Evolutionary conservation across 2,329 filamentous ascomycete genomes (phyloP), one percentile per base, ranked within the genome.

Genomic region (Talaromyces sp.): DNA sequence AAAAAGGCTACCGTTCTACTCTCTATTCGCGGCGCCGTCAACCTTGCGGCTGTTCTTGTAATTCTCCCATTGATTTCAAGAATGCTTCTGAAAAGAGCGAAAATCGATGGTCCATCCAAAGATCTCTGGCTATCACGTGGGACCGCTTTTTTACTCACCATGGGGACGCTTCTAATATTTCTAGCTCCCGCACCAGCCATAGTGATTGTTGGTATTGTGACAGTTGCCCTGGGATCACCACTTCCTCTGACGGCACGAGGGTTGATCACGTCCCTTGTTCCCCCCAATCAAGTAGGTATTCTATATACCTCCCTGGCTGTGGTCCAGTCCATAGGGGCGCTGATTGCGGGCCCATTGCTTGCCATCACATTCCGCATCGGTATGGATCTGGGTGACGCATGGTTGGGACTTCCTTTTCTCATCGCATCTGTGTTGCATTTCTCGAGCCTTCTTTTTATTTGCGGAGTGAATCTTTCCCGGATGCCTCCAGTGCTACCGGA

Each of bases 111-210:
- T 2, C 25, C 55, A 19, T 35, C n/a, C 10, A 57, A 57, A 36
- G 55, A 57, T 9, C 45, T 57, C 19, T 51, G 45, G 55, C 36
- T 57, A n/a, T 57, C 55, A n/a, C 55, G 55, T 11, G 45, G 36
- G n/a, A 57, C 35, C 15, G 25, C 45, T 6, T 19, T 43, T 4
- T 19, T 51, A 15, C 45, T 57, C 13, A 43, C 55, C 13, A 25
- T 43, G 13, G 55, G 55, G 6, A 41, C n/a, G 28, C 28, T 57
- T 7, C 11, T 57, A 9, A 57, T 57, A 4, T 51, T 43, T 21
- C 28, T 41, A 10, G 45, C 55, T 15, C 36, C 45, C 8, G 6
- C n/a, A 2, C 45, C 55, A n/a, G 45, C 45, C 2, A 35, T 51
- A 5, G 9, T 57, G 45, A 57, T 52, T 19, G 17, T 50, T 17